These are phyloP conservation scores for Lachancea sp. DNA, from an alignment of 805 yeast species.

Conservation along the genomic window DNA sequence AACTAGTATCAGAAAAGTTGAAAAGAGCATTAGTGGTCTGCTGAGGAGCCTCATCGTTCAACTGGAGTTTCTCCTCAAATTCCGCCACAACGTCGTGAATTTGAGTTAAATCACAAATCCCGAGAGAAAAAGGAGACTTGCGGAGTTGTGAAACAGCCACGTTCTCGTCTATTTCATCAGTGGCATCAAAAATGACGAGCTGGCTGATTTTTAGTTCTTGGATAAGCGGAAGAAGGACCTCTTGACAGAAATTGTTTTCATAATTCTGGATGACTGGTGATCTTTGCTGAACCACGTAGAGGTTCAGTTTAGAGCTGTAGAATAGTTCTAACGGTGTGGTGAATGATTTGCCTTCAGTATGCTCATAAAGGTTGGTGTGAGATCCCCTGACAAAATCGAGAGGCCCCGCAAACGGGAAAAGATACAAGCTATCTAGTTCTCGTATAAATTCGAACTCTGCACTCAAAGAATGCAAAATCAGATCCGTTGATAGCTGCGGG, in stretches of 20 bases:
- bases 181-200: slow-evolving; percentile 62
- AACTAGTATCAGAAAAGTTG: slow-evolving; percentile 19
- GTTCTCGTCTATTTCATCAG: slow-evolving; percentile 43
- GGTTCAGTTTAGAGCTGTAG: slow-evolving; percentile 33
- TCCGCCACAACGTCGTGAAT: slow-evolving; percentile 18
- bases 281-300: slow-evolving; percentile 71
- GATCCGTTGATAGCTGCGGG: slow-evolving; percentile 75
- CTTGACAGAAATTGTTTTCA: slow-evolving; percentile 42
- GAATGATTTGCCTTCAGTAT: slow-evolving; percentile 23
- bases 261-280: slow-evolving; percentile 75
- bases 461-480: slow-evolving; percentile 54
- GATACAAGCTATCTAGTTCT: slow-evolving; percentile 48
- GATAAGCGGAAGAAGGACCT: slow-evolving; percentile 48
- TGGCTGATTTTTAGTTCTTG: slow-evolving; percentile 35
- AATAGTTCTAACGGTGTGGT: slow-evolving; percentile 66
- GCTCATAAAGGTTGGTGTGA: slow-evolving; percentile 13
- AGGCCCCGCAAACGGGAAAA: slow-evolving; percentile 84
- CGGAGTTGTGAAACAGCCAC: neutral
- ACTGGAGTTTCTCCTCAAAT: slow-evolving; percentile 19
- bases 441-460: slow-evolving; percentile 46
- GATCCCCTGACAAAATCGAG: slow-evolving; percentile 41
- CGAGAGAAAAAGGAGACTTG: slow-evolving; percentile 17
- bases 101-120: slow-evolving; percentile 20
- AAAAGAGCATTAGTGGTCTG: slow-evolving; percentile 17
- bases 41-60: slow-evolving; percentile 13